Base-by-base conservation (phyloP, 2,329 filamentous ascomycete species). In the Penicillium brasilianum region DNA sequence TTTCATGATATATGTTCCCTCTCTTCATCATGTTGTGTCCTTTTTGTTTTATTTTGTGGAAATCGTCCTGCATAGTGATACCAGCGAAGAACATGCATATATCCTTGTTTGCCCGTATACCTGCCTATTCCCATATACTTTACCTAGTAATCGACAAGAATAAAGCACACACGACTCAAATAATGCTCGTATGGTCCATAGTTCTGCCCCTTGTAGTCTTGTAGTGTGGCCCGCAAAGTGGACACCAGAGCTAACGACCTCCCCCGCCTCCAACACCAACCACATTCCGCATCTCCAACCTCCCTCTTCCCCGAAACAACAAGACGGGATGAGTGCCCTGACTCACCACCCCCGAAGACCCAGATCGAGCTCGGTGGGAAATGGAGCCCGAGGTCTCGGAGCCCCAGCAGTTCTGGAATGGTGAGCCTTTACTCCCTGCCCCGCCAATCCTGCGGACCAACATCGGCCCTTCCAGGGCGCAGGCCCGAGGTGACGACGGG, bases 371-470 rank as follows among this genome's bases (percentile, higher is more conserved):
- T 73, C 65, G 62, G 71, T 70, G 75, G 80, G 79, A 77, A 77
- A 88, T 89, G 87, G 80, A 90, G 81, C 86, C 87, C 79, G 89
- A 93, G 78, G 85, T 85, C 73, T 85, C 84, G 77, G 90, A 93
- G 78, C 89, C 87, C 77, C 91, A 92, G 80, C 86, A 93, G 79
- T 93, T 97, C 81, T 97, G 93, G 94, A 84, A 88, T 79, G 91
- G 93, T 96, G 77, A 76, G 85, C 74, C 28, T 69, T 68, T 77
- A 74, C 56, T 70, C 69, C 70, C 61, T 63, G 14, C 22, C 25
- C 52, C 28, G 28, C 30, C n/a, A 30, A 41, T 16, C 14, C 37
- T 20, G 36, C 36, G 28, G 52, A 39, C n/a, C 6, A 11, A n/a
- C 43, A 28, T 28, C 28, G 28, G 53, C 14, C 20, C 25, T 41